These are phyloP conservation scores for Rusavskia elegans DNA, from an alignment of 495 filamentous ascomycete species.

Conservation along the genomic window DNA sequence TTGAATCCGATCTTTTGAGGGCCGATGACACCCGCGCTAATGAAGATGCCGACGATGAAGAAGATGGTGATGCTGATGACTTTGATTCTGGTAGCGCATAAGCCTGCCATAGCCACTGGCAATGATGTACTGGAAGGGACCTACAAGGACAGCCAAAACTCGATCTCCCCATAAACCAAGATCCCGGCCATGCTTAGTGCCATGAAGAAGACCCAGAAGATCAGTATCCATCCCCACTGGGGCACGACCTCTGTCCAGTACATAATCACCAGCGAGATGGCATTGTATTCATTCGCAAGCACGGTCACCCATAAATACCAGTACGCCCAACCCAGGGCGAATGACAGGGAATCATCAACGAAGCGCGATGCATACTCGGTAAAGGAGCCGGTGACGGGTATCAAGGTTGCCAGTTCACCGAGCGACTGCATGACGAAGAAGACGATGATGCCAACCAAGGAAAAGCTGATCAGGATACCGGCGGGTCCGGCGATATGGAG, in stretches of 20 bases:
- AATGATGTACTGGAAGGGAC: slow-evolving; percentile 22
- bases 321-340: slow-evolving; percentile 98
- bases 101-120: slow-evolving; percentile 15
- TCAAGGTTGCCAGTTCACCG: slow-evolving; percentile 81
- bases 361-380: slow-evolving; percentile 85
- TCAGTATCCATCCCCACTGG: slow-evolving; percentile 64
- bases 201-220: slow-evolving; percentile 63
- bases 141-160: slow-evolving; percentile 53
- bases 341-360: slow-evolving; percentile 88
- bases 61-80: slow-evolving; percentile 74
- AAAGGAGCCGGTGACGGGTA: slow-evolving; percentile 86
- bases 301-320: slow-evolving; percentile 85
- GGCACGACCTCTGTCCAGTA: slow-evolving; percentile 60
- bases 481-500: slow-evolving; percentile 71
- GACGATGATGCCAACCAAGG: slow-evolving; percentile 73
- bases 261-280: slow-evolving; percentile 72
- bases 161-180: slow-evolving; percentile 76
- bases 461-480: slow-evolving; percentile 66
- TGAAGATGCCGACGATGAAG: slow-evolving; percentile 68
- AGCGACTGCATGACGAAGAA: slow-evolving; percentile 89
- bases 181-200: slow-evolving; percentile 76
- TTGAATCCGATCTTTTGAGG: slow-evolving; percentile 67
- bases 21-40: slow-evolving; percentile 63
- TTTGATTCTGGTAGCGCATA: slow-evolving; percentile 67
- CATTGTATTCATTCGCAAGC: slow-evolving; percentile 78